Conservation (phyloP, 176 grass and related monocot genomes). For the Avena insularis region DNA sequence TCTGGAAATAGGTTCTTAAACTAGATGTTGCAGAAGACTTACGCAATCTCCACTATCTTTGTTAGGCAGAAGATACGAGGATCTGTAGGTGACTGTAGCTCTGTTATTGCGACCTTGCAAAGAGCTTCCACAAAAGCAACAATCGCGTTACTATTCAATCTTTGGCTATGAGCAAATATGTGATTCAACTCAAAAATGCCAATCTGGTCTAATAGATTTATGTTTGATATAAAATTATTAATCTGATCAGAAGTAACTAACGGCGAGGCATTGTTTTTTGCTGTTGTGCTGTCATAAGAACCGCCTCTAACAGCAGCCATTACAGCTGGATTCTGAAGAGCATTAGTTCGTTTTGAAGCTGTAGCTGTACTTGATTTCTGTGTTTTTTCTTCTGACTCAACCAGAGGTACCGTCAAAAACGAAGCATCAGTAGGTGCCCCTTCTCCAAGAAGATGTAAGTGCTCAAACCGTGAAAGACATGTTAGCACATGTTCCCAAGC, state of each 20-base stretch:
- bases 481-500: conserved; percentile 97
- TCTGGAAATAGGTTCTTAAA: conserved; percentile 24
- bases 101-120: conserved; percentile 93
- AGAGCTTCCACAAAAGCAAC: conserved; percentile 98
- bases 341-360: conserved; percentile 66
- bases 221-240: conserved; percentile 90
- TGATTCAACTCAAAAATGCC: conserved; percentile 98
- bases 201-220: conserved; percentile 97
- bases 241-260: conserved; percentile 95
- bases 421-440: conserved; percentile 95
- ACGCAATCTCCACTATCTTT: conserved; percentile 99
- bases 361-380: conserved; percentile 44
- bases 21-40: conserved; percentile 56
- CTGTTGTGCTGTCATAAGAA: conserved; percentile 91
- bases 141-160: conserved; percentile 98
- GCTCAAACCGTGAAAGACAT: conserved; percentile 97
- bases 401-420: conserved; percentile 78
- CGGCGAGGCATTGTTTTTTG: conserved; percentile 61
- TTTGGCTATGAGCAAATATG: conserved; percentile 98
- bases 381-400: conserved; percentile 64
- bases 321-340: conserved; percentile 94
- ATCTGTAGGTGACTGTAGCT: conserved; percentile 93
- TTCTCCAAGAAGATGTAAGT: conserved; percentile 94
- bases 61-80: conserved; percentile 97
- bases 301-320: conserved; percentile 94